Conservation (phyloP, 352 stramenopile species). For the Globisporangium splendens region DNA sequence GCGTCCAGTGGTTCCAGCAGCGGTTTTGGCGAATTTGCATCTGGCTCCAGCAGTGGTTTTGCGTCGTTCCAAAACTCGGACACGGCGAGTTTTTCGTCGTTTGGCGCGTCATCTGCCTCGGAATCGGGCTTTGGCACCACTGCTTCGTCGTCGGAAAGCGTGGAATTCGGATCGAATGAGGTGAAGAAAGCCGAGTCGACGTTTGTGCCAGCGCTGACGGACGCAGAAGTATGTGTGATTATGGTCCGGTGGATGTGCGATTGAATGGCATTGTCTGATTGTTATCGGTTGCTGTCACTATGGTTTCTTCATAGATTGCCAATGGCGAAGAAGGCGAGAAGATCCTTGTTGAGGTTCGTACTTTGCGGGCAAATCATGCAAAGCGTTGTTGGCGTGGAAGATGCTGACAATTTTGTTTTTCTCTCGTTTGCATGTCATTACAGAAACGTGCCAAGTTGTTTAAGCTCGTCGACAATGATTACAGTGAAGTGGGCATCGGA, state of each 20-base stretch:
- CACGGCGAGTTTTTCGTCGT: slow-evolving; percentile 48
- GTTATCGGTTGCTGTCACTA: background rate
- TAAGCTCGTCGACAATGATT: slow-evolving; percentile 73
- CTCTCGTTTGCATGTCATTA: slow-evolving; percentile 1
- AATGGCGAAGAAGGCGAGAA: slow-evolving; percentile 76
- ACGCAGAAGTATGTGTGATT: slow-evolving; percentile 51
- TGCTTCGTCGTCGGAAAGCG: slow-evolving; percentile 34
- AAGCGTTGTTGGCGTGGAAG: no score
- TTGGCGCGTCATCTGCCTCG: slow-evolving; percentile 36
- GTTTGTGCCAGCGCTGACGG: slow-evolving; percentile 50
- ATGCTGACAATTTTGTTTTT: background rate
- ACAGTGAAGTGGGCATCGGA: slow-evolving; percentile 71
- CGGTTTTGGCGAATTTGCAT: slow-evolving; percentile 22
- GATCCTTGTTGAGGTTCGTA: slow-evolving; percentile 60
- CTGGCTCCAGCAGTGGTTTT: slow-evolving; percentile 36
- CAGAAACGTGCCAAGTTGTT: slow-evolving; percentile 81
- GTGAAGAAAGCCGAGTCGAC: slow-evolving; percentile 41
- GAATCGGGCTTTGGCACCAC: slow-evolving; percentile 38
- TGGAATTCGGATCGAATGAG: slow-evolving; percentile 40
- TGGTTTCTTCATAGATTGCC: slow-evolving; percentile 10
- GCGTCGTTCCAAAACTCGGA: slow-evolving; percentile 46
- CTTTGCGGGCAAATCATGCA: background rate
- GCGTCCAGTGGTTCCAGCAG: slow-evolving; percentile 25
- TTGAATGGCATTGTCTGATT: background rate
- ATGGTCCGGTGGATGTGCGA: background rate